Percentiles rank a stretch among this genome's conserved stretches.
Evolutionary conservation across 371 early-diverging fungal genomes (phyloP).

Genomic region (Mortierella sp.): DNA sequence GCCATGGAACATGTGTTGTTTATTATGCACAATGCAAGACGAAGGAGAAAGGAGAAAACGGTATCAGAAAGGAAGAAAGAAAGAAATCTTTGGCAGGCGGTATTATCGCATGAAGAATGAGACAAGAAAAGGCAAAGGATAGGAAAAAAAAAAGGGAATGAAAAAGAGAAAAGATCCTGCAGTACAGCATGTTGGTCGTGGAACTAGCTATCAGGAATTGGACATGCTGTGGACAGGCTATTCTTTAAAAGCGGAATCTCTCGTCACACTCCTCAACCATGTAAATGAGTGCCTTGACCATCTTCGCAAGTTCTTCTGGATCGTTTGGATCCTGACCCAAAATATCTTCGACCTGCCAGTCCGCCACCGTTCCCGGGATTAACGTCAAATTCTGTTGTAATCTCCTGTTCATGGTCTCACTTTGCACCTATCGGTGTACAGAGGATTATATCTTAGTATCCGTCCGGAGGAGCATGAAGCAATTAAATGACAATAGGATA

Average conservation of each 20-base stretch:
- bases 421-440: constrained; percentile 11
- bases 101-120: too few relatives aligned
- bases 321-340: constrained; percentile 14
- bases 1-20: too few relatives aligned
- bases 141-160: too few relatives aligned
- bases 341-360: constrained; percentile 28
- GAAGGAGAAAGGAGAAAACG: too few relatives aligned
- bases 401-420: constrained; percentile 2
- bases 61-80: too few relatives aligned
- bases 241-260: not conserved
- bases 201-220: too few relatives aligned
- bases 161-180: too few relatives aligned
- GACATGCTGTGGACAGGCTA: too few relatives aligned
- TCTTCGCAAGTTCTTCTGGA: constrained; percentile 14
- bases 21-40: too few relatives aligned
- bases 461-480: not conserved
- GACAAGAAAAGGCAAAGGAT: too few relatives aligned
- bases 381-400: constrained; percentile 24
- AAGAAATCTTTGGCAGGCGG: too few relatives aligned
- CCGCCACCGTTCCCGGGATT: constrained; percentile 30
- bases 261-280: constrained; percentile 24
- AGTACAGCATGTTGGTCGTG: too few relatives aligned
- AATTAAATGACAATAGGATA: not conserved
- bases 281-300: constrained; percentile 23
- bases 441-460: not conserved